Evolutionary conservation across 2,329 filamentous ascomycete genomes (phyloP), one percentile per base, ranked within the genome.

Genomic region (Apiospora kogelbergensis): DNA sequence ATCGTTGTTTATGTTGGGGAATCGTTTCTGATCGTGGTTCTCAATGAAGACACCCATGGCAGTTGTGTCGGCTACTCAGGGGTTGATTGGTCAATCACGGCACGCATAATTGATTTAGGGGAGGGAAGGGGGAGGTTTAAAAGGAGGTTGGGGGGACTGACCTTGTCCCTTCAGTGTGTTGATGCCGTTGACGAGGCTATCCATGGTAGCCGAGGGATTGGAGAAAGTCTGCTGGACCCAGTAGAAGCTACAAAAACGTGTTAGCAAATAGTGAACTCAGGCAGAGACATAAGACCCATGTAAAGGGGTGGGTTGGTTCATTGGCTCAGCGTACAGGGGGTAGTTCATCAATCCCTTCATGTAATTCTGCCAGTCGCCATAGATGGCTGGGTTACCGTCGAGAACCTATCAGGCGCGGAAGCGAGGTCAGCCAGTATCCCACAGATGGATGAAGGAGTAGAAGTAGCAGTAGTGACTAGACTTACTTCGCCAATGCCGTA

Each of bases 271-370:
- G 65, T 15, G 60, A 26, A n/a, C 33, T 7, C 20, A 41, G 9
- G 26, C 26, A n/a, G 5, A 33, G 17, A 26, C 17, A 7, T 4
- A 57, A 20, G 9, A 42, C 11, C 40, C 33, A 6, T 42, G 37
- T 10, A 57, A 26, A 15, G 6, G 22, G 22, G 48, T 11, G 3
- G 40, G 9, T 6, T n/a, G n/a, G n/a, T n/a, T 22, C 6, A 41
- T 13, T 2, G 13, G 7, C 37, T 6, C 40, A 64, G 73, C 76
- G 66, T 81, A 87, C 73, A 81, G 77, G 0, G 86, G 82, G 68
- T 86, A 88, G 71, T 88, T 86, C 48, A 87, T 73, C 1, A 87
- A 68, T 3, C 84, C 84, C 42, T 80, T 79, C 72, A 88, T 79
- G 67, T 82, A 80, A 30, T 78, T 78, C 63, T 85, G 83, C 75